phyloP scores from a whole-genome alignment of 441 rosid species.

The Mallotus japonicus region DNA sequence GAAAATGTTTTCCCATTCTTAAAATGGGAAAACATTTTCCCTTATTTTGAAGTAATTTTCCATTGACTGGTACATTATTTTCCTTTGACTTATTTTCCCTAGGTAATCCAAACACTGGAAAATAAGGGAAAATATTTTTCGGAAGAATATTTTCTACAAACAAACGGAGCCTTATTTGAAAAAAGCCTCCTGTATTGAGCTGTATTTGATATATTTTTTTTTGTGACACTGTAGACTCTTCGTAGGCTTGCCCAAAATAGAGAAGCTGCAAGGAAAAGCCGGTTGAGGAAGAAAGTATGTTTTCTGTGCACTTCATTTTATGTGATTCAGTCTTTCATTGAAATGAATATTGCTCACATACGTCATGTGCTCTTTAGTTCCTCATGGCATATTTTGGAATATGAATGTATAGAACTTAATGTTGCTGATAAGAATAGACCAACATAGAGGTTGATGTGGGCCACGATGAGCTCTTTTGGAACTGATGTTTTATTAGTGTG shows the following conservation, averaged over 20 bases:
- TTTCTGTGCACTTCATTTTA: neutral
- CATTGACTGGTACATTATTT: no score
- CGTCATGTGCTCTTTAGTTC: neutral
- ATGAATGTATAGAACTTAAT: neutral
- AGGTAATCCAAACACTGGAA: no score
- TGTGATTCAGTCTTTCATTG: neutral
- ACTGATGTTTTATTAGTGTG: neutral
- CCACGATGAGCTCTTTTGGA: neutral
- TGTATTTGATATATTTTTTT: constrained; percentile 28
- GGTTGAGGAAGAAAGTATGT: constrained; percentile 87
- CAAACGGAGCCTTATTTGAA: neutral
- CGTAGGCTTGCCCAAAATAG: constrained; percentile 99
- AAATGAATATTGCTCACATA: neutral
- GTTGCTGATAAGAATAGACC: neutral
- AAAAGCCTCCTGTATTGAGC: constrained; percentile 8
- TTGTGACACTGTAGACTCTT: constrained; percentile 65
- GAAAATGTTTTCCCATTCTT: no score
- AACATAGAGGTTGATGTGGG: neutral
- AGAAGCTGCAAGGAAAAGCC: constrained; percentile 99
- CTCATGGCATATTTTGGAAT: constrained; percentile 3
- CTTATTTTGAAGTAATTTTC: no score
- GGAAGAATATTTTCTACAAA: no score
- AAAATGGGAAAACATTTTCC: no score
- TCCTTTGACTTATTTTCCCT: no score
- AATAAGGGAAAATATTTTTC: no score